A percentile compares a stretch with the other conserved stretches of the same genome.
Evolutionary conservation across 139 green algal species (phyloP).

Genomic region (Chlamydomonas eustigma): DNA sequence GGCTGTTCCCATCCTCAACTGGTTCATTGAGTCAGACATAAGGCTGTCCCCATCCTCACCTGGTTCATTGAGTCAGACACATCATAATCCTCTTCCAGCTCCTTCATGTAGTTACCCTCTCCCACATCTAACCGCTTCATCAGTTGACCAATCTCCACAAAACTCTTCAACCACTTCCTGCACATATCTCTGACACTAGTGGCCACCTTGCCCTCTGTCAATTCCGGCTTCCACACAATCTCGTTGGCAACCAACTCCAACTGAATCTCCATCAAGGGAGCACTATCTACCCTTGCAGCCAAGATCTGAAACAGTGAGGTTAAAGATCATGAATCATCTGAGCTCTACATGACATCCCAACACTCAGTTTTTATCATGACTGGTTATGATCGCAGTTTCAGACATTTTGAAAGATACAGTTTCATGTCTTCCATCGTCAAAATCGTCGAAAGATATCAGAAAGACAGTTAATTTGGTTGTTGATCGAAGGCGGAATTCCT

Average conservation of each 20-base stretch:
- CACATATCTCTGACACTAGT: constrained; percentile 69
- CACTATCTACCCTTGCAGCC: constrained; percentile 53
- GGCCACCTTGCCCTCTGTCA: constrained; percentile 40
- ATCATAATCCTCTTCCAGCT: constrained; percentile 84
- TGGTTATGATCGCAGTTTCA: too few relatives aligned
- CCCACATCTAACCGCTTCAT: constrained; percentile 83
- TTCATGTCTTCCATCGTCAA: too few relatives aligned
- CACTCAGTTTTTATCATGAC: too few relatives aligned
- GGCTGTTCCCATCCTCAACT: too few relatives aligned
- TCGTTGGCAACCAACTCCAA: constrained; percentile 73
- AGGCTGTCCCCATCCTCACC: constrained; percentile 57
- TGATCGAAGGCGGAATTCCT: too few relatives aligned
- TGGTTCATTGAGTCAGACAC: constrained; percentile 65
- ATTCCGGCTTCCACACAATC: constrained; percentile 78
- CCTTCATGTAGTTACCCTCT: constrained; percentile 81
- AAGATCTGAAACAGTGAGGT: too few relatives aligned
- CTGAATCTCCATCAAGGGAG: constrained; percentile 77
- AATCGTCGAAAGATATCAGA: too few relatives aligned
- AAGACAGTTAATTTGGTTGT: too few relatives aligned
- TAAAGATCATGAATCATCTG: too few relatives aligned
- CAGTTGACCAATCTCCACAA: constrained; percentile 65
- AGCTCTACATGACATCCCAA: too few relatives aligned
- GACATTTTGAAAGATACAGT: too few relatives aligned
- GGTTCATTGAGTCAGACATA: too few relatives aligned
- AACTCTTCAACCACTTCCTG: constrained; percentile 70